These are phyloP conservation scores for Terfezia boudieri DNA, from an alignment of 495 filamentous ascomycete species.

Conservation along the genomic window DNA sequence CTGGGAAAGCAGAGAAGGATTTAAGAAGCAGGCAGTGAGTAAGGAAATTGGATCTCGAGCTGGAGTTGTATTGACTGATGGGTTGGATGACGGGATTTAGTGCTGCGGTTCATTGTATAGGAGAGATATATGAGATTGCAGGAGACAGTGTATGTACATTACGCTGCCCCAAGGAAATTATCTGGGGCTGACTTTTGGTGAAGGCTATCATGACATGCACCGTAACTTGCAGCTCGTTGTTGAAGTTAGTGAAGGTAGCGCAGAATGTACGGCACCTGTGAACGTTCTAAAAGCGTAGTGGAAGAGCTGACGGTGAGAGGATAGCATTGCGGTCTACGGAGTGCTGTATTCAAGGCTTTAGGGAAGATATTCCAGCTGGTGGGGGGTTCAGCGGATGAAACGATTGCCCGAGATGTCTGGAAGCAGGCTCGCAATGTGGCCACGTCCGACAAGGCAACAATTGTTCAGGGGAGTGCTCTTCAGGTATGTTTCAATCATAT, in stretches of 20 bases:
- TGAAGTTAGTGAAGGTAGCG: conserved; percentile 62
- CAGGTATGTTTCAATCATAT: conserved; percentile 7
- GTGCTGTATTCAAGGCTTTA: conserved; percentile 58
- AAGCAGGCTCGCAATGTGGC: conserved; percentile 66
- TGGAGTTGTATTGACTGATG: conserved; percentile 1
- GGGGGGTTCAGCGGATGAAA: conserved; percentile 56
- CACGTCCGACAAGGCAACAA: conserved; percentile 53
- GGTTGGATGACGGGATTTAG: conserved; percentile 30
- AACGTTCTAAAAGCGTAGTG: not conserved
- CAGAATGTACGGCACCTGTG: conserved; percentile 29
- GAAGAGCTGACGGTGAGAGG: not conserved
- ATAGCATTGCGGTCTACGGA: conserved; percentile 50
- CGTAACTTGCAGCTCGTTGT: conserved; percentile 41
- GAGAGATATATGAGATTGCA: conserved; percentile 67
- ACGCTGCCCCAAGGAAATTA: not conserved
- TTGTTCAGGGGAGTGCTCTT: conserved; percentile 47
- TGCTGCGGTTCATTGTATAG: conserved; percentile 73
- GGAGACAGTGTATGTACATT: conserved; percentile 48
- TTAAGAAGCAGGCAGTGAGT: conserved; percentile 25
- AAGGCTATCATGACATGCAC: conserved; percentile 52
- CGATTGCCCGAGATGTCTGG: conserved; percentile 72
- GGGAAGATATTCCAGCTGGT: conserved; percentile 56
- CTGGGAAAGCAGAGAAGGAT: conserved; percentile 64
- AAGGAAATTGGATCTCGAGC: not conserved
- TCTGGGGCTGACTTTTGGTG: not conserved